Conservation (phyloP, 805 yeast genomes). For the Starmerella asiatica region DNA sequence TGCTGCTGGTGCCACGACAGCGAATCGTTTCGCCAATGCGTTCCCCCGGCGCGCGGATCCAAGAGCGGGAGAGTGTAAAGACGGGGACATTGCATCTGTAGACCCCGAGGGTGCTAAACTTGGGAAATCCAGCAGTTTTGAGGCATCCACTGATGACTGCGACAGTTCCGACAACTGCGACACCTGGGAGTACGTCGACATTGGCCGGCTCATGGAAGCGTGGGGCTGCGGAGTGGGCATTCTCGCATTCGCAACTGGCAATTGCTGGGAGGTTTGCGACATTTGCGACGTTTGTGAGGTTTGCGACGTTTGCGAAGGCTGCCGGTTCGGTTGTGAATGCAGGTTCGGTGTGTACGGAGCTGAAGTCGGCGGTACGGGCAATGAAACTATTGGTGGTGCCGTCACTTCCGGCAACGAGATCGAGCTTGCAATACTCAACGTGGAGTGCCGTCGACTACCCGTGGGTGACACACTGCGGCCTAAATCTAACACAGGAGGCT, state of each 20-base stretch:
- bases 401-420: background rate
- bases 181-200: constrained; percentile 19
- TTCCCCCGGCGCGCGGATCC: constrained; percentile 3
- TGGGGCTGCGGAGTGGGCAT: too few relatives aligned
- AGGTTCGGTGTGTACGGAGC: too few relatives aligned
- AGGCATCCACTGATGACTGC: constrained; percentile 17
- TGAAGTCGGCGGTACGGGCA: constrained; percentile 3
- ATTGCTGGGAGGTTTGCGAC: background rate
- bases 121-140: constrained; percentile 2
- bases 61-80: background rate
- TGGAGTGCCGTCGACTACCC: background rate
- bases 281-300: constrained; percentile 1
- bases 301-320: constrained; percentile 2
- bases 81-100: background rate
- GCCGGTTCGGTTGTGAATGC: constrained; percentile 1
- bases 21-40: constrained; percentile 4
- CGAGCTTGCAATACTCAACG: constrained; percentile 5
- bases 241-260: too few relatives aligned
- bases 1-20: background rate
- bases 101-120: background rate
- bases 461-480: background rate
- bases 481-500: constrained; percentile 7
- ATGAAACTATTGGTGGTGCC: background rate
- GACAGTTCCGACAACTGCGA: constrained; percentile 20
- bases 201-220: constrained; percentile 13